Conservation (phyloP, 768 basidiomycete genomes). For the Amanita pallidorosea region DNA sequence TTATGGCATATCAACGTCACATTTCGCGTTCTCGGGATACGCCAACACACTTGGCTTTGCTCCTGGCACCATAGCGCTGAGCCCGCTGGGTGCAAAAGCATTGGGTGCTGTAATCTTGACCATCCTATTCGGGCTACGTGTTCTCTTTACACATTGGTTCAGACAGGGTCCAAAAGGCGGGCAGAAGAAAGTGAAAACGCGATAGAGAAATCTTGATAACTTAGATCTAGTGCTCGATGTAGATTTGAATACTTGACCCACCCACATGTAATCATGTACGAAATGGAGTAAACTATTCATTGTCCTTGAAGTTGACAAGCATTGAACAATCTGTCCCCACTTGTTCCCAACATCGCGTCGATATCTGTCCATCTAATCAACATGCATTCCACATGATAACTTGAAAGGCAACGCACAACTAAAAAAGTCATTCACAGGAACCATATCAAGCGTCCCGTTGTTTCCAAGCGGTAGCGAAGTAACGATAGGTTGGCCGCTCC, state of each 20-base stretch:
- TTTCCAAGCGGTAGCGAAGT: slow-evolving; percentile 35
- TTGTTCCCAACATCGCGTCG: not conserved
- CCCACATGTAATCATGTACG: not conserved
- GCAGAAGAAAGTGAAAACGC: not conserved
- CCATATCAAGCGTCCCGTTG: slow-evolving; percentile 25
- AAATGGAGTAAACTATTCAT: not conserved
- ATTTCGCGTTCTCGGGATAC: slow-evolving; percentile 19
- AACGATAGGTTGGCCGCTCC: slow-evolving; percentile 38
- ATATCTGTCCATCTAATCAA: not conserved
- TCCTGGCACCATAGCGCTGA: slow-evolving; percentile 9
- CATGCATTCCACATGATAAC: not conserved
- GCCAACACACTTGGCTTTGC: slow-evolving; percentile 10
- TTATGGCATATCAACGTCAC: slow-evolving; percentile 19
- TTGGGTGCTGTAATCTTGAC: slow-evolving; percentile 20
- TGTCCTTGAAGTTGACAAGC: slow-evolving; percentile 1
- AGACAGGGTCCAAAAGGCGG: not conserved
- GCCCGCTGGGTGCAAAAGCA: slow-evolving; percentile 20
- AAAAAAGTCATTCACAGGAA: slow-evolving; percentile 30
- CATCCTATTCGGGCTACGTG: slow-evolving; percentile 24
- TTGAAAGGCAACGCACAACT: slow-evolving; percentile 19
- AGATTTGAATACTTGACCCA: no score
- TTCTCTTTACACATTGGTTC: slow-evolving; percentile 17
- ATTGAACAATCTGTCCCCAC: not conserved
- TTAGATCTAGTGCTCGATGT: not conserved
- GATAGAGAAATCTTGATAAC: not conserved